phyloP scores from a whole-genome alignment of 2,329 filamentous ascomycete genomes.

The Fusarium sarcochroum region DNA sequence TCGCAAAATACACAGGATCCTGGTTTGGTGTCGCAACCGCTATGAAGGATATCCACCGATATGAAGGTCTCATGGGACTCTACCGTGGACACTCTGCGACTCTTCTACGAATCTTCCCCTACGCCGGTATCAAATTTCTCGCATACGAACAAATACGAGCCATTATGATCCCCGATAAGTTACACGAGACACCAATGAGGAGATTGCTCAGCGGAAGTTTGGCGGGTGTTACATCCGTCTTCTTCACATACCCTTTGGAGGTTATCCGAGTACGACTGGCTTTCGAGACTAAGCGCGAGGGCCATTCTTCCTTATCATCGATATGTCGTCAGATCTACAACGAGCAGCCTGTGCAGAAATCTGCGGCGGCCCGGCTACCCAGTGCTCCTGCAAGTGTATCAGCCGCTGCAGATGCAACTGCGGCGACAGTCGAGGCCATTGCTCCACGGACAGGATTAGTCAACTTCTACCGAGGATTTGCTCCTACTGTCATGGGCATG shows the following conservation, averaged over 20 bases:
- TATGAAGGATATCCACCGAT: conserved; percentile 84
- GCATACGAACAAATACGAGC: conserved; percentile 96
- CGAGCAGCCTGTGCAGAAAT: conserved; percentile 70
- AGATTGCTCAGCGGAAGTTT: conserved; percentile 81
- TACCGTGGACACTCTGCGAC: conserved; percentile 97
- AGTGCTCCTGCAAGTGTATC: conserved; percentile 50
- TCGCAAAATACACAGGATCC: conserved; percentile 90
- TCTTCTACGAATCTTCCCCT: conserved; percentile 93
- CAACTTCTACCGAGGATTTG: conserved; percentile 97
- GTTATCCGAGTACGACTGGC: conserved; percentile 92
- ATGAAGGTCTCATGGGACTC: conserved; percentile 81
- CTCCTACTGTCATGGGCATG: conserved; percentile 93
- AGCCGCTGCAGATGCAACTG: conserved; percentile 58
- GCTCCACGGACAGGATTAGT: conserved; percentile 76
- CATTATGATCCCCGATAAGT: conserved; percentile 76
- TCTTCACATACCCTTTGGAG: conserved; percentile 96
- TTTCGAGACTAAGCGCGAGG: conserved; percentile 88
- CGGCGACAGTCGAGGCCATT: conserved; percentile 60
- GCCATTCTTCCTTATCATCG: conserved; percentile 76
- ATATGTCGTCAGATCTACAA: conserved; percentile 91
- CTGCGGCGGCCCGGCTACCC: conserved; percentile 49
- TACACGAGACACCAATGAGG: conserved; percentile 84
- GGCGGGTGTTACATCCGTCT: conserved; percentile 90
- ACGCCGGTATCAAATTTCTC: conserved; percentile 97
- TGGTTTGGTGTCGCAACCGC: conserved; percentile 88